Conservation (phyloP, 2,329 filamentous ascomycete species). For the Neurospora sp. region DNA sequence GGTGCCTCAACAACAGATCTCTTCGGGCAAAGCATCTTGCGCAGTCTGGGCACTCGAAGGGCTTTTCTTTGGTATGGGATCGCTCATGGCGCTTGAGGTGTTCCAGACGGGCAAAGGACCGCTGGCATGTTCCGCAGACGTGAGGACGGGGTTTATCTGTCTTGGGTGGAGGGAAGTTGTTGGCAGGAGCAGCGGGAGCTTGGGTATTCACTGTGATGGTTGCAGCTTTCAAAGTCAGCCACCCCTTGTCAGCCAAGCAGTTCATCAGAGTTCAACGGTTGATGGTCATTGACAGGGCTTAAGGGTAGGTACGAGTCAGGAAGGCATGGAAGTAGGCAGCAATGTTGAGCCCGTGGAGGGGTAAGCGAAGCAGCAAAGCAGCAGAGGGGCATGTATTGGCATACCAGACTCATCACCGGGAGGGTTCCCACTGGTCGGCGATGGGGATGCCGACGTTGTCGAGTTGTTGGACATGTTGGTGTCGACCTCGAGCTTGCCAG, state of each 20-base stretch:
- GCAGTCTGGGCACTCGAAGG: conserved; percentile 94
- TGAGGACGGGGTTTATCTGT: conserved; percentile 96
- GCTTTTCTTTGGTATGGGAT: conserved; percentile 98
- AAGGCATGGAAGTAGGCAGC: not conserved
- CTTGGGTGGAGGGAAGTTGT: conserved; percentile 69
- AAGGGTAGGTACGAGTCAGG: not conserved
- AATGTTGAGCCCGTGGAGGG: not conserved
- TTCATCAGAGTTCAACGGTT: not conserved
- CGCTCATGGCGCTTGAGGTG: conserved; percentile 96
- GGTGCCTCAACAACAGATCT: conserved; percentile 84
- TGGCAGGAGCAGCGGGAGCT: conserved; percentile 17
- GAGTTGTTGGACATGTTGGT: conserved; percentile 18
- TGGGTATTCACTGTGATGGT: conserved; percentile 44
- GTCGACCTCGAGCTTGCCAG: conserved; percentile 15
- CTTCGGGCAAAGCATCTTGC: conserved; percentile 88
- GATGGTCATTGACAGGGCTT: not conserved
- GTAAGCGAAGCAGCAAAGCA: not conserved
- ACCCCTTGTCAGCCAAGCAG: conserved; percentile 9
- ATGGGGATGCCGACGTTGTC: conserved; percentile 14
- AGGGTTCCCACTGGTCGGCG: conserved; percentile 12
- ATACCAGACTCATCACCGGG: conserved; percentile 22
- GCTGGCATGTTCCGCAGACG: conserved; percentile 80
- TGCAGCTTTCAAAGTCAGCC: conserved; percentile 26
- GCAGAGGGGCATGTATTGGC: conserved; percentile 2
- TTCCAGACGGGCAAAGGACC: conserved; percentile 89